Base-by-base conservation (phyloP, 1,284 basidiomycete species). In the Omphalotus olearius region DNA sequence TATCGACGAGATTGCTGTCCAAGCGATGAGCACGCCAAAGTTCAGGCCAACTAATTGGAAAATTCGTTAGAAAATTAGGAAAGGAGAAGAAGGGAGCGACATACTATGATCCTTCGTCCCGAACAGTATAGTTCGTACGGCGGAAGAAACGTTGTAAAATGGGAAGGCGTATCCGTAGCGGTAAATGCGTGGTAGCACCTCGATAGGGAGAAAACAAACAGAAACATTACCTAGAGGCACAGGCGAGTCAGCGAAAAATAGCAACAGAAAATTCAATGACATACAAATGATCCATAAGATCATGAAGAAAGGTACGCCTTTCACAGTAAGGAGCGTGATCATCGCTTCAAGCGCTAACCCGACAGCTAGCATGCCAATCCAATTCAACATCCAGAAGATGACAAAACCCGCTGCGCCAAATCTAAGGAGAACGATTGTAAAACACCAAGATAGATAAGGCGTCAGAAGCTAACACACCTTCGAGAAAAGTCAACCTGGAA, bases 371-470 rank as follows among this genome's bases (percentile, higher is more conserved):
- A 86, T 86, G 13, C 72, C 79, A 44, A 79, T 57, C 75, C 75
- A 89, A 51, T 81, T 79, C 55, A 86, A 67, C 78, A 87, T 84
- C 83, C 86, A 90, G 69, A 86, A 88, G 18, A 89, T 68, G 56
- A 90, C 69, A 65, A 90, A 89, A 0, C 87, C 88, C 0, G 67
- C 73, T 25, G 67, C 64, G 6, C 78, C 77, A 52, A 77, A 82
- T 56, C 70, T 72, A 45, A n/a, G 30, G n/a, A 20, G 18, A 20
- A 38, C 16, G 16, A 38, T 30, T 44, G 14, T 16, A 47, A 16
- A 35, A 11, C 18, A 5, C 0, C 30, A 9, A 10, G 11, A 23
- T 33, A 23, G 26, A 10, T 3, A 36, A 16, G 11, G 43, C 13
- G 11, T 6, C 9, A 35, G 26, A 13, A 17, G 35, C 16, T 5